phyloP scores from a whole-genome alignment of 2,329 filamentous ascomycete species.

The Aspergillus fischeri region DNA sequence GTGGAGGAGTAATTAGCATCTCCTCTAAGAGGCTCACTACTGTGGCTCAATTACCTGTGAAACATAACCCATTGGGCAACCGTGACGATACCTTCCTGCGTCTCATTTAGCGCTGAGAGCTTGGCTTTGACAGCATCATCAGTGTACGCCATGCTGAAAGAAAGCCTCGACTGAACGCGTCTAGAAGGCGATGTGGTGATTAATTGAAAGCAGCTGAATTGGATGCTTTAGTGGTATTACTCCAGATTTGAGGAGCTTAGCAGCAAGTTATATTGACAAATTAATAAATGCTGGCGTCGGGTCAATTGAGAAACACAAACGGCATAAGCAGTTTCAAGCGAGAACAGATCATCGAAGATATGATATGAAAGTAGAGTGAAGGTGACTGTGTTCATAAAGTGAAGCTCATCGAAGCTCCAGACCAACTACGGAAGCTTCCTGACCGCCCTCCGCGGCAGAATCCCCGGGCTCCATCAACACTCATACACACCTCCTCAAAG shows the following conservation, averaged over 20 bases:
- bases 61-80: conserved; percentile 99
- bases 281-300: background rate
- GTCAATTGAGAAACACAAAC: background rate
- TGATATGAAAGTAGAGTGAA: background rate
- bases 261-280: background rate
- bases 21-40: conserved; percentile 8
- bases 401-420: conserved; percentile 1
- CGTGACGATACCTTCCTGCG: conserved; percentile 92
- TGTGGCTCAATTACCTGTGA: conserved; percentile 64
- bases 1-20: conserved; percentile 14
- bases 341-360: background rate
- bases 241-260: background rate
- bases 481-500: background rate
- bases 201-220: background rate
- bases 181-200: background rate
- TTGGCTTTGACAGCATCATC: conserved; percentile 94
- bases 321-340: background rate
- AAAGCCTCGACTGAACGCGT: background rate
- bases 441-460: conserved; percentile 12
- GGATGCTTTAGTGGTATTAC: background rate
- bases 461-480: conserved; percentile 2
- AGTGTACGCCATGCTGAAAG: conserved; percentile 74
- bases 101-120: conserved; percentile 92
- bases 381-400: background rate
- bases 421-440: conserved; percentile 4